Evolutionary conservation across 257 asterid genomes (phyloP).

Genomic region (Przewalskia tangutica): DNA sequence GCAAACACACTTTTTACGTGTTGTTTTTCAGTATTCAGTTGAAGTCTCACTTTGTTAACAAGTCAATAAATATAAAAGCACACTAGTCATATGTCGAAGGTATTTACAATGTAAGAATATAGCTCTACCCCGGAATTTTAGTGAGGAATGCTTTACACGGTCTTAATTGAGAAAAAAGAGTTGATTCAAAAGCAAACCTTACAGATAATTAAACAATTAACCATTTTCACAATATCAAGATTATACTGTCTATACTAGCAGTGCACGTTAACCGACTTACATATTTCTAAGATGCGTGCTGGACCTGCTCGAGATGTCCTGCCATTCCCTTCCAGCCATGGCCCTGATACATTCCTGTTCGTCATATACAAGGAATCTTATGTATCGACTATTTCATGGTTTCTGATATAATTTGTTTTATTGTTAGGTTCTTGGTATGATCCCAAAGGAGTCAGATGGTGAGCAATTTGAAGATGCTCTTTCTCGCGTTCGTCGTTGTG

Average conservation of each 20-base stretch:
- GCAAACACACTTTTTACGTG: not conserved
- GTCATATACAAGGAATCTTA: not conserved
- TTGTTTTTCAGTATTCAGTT: not conserved
- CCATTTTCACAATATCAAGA: not conserved
- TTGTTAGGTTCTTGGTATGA: slow-evolving; percentile 61
- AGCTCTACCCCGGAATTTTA: not conserved
- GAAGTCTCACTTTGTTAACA: not conserved
- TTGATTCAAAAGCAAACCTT: not conserved
- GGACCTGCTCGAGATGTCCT: not conserved
- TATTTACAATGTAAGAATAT: not conserved
- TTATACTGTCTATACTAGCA: not conserved
- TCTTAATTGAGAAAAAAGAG: not conserved
- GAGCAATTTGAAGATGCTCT: slow-evolving; percentile 90
- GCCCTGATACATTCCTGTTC: not conserved
- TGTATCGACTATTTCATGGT: not conserved
- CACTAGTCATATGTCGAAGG: not conserved
- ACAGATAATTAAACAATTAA: not conserved
- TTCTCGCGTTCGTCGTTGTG: slow-evolving; percentile 48
- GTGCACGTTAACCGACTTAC: not conserved
- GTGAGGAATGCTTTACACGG: not conserved
- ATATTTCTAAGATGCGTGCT: not conserved
- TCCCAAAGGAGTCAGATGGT: slow-evolving; percentile 84
- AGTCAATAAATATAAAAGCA: not conserved
- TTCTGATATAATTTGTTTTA: not conserved
- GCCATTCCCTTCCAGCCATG: not conserved